Evolutionary conservation across 2,329 filamentous ascomycete species (phyloP).

Genomic region (Colletotrichum costaricense): DNA sequence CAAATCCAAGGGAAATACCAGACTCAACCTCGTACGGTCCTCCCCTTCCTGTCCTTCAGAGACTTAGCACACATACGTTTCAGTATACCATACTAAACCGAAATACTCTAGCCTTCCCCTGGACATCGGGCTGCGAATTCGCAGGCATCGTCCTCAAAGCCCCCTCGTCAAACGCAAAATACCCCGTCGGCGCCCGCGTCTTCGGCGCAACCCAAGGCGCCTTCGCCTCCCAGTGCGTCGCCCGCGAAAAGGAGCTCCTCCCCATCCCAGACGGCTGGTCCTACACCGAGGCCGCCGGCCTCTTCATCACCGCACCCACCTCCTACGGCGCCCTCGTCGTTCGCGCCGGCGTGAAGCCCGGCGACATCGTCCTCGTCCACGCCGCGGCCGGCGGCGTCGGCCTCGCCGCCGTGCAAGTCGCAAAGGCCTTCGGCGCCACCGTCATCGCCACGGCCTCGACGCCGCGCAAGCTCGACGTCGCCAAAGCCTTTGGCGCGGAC

Average conservation of each 20-base stretch:
- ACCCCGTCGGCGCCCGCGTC: slow-evolving; percentile 82
- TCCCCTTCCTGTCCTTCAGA: neutral
- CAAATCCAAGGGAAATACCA: slow-evolving; percentile 98
- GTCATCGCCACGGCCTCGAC: slow-evolving; percentile 95
- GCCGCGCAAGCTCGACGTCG: slow-evolving; percentile 82
- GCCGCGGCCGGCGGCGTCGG: slow-evolving; percentile 94
- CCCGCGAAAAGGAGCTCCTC: slow-evolving; percentile 73
- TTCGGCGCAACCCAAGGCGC: slow-evolving; percentile 90
- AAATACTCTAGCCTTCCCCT: slow-evolving; percentile 73
- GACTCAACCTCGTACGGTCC: slow-evolving; percentile 75
- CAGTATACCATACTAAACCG: no score
- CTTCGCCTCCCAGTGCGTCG: slow-evolving; percentile 82
- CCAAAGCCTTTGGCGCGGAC: slow-evolving; percentile 85
- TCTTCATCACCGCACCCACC: slow-evolving; percentile 94
- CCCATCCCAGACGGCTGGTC: slow-evolving; percentile 85
- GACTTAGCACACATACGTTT: no score
- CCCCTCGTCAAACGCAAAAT: slow-evolving; percentile 69
- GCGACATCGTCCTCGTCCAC: slow-evolving; percentile 90
- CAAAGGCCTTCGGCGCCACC: slow-evolving; percentile 89
- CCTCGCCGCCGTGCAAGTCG: slow-evolving; percentile 89
- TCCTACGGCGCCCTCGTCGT: slow-evolving; percentile 86
- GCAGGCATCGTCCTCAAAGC: slow-evolving; percentile 79
- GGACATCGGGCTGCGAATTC: slow-evolving; percentile 90
- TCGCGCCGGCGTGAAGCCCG: slow-evolving; percentile 79
- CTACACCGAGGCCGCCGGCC: slow-evolving; percentile 84